Conservation (phyloP, 495 filamentous ascomycete species). For the Aspergillus baeticus region DNA sequence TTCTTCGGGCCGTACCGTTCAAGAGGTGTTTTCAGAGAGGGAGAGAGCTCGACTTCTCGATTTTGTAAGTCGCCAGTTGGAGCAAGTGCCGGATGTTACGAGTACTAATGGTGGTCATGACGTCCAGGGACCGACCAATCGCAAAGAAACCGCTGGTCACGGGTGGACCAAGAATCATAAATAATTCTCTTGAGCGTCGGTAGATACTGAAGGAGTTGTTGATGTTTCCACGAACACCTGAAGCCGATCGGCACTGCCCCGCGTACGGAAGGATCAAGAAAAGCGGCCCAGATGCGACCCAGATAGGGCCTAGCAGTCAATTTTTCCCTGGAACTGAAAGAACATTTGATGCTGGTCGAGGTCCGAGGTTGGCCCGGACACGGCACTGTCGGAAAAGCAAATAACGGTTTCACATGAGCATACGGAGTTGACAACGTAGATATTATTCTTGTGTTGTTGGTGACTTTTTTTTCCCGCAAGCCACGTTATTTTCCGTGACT, state of each 20-base stretch:
- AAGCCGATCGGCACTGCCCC: slow-evolving; percentile 13
- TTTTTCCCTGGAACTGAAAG: background rate
- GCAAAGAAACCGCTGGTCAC: background rate
- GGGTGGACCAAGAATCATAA: background rate
- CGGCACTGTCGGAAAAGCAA: background rate
- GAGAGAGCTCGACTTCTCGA: background rate
- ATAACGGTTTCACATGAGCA: slow-evolving; percentile 5
- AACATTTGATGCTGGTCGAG: background rate
- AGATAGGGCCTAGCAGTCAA: background rate
- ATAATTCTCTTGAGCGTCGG: background rate
- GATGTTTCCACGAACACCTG: background rate
- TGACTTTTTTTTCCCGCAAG: background rate
- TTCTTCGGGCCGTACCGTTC: slow-evolving; percentile 11
- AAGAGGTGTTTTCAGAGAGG: background rate
- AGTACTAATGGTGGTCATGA: background rate
- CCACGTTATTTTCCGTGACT: background rate
- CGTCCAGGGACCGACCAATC: background rate
- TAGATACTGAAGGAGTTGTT: too few relatives aligned
- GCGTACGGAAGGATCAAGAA: slow-evolving; percentile 14
- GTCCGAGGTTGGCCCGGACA: slow-evolving; percentile 6
- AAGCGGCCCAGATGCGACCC: slow-evolving; percentile 2
- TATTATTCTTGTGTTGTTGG: background rate
- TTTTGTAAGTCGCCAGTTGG: background rate
- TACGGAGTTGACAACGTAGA: too few relatives aligned
- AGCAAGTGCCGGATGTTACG: background rate